Conservation (phyloP, 208 protist genomes). For the Angomonas ambiguus region DNA sequence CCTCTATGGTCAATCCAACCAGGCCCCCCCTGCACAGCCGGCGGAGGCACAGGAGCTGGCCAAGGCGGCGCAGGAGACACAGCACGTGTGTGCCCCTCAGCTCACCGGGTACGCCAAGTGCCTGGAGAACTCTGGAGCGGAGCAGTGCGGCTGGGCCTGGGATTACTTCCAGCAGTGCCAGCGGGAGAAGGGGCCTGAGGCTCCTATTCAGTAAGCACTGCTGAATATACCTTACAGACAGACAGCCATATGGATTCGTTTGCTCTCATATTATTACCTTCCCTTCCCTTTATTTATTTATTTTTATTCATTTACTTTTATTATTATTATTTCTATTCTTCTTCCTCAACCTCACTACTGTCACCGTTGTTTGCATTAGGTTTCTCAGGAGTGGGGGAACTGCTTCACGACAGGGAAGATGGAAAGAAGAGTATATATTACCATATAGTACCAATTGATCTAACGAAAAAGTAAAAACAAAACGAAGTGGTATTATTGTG, state of each 20-base stretch:
- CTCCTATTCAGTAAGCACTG: conserved; percentile 2
- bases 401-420: too few species aligned
- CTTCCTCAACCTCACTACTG: too few species aligned
- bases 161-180: conserved; percentile 86
- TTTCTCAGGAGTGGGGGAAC: too few species aligned
- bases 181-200: conserved; percentile 20
- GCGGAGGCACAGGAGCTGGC: conserved; percentile 81
- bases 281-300: too few species aligned
- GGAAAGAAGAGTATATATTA: background rate
- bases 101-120: conserved; percentile 80
- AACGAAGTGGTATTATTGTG: background rate
- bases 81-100: conserved; percentile 59
- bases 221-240: background rate
- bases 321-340: conserved; percentile 14
- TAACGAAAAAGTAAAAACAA: too few species aligned
- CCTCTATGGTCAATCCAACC: conserved; percentile 61
- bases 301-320: conserved; percentile 8
- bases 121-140: conserved; percentile 49
- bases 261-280: conserved; percentile 13
- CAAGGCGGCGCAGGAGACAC: conserved; percentile 47
- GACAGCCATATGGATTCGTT: conserved; percentile 1
- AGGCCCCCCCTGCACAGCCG: conserved; percentile 68
- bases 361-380: background rate
- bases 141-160: conserved; percentile 86
- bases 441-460: too few species aligned